Percentiles rank a stretch among this genome's conserved stretches.
These are phyloP conservation scores for Hyaloscypha bicolor DNA, from an alignment of 495 filamentous ascomycete genomes.

Conservation along the genomic window DNA sequence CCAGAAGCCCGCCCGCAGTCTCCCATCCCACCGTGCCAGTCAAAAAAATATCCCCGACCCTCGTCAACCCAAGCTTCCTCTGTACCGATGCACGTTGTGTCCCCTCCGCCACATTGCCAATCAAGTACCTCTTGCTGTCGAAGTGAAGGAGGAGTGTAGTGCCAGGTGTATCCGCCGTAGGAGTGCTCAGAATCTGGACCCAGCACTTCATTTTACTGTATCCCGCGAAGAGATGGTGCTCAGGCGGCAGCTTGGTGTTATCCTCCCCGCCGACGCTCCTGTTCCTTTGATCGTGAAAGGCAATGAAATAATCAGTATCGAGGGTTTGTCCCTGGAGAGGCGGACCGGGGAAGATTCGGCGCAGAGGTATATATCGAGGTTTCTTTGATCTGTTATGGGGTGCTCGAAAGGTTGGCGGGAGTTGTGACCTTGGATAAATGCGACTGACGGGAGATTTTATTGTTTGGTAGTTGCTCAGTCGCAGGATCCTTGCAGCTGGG, in stretches of 20 bases:
- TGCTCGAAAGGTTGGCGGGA: neutral
- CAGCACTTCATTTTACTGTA: conserved; percentile 62
- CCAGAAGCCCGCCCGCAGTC: conserved; percentile 78
- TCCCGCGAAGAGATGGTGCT: neutral
- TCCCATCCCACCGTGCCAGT: conserved; percentile 76
- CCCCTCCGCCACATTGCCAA: conserved; percentile 84
- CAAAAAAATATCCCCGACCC: conserved; percentile 75
- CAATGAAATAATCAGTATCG: neutral
- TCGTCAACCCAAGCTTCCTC: conserved; percentile 57
- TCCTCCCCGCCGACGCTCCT: neutral
- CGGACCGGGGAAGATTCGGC: neutral
- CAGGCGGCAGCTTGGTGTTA: neutral
- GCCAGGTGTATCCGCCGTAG: conserved; percentile 90
- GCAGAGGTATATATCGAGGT: neutral
- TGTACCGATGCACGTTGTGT: conserved; percentile 77
- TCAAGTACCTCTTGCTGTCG: conserved; percentile 80
- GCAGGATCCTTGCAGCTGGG: neutral
- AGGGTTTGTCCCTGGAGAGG: neutral
- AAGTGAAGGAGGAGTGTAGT: conserved; percentile 75
- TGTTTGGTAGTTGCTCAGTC: neutral
- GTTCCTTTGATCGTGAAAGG: neutral
- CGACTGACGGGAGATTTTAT: neutral
- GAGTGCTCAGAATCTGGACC: conserved; percentile 74
- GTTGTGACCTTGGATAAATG: neutral
- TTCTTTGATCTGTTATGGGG: neutral